These are phyloP conservation scores for Escovopsis sp. DNA, from an alignment of 2,329 filamentous ascomycete species.

Conservation along the genomic window DNA sequence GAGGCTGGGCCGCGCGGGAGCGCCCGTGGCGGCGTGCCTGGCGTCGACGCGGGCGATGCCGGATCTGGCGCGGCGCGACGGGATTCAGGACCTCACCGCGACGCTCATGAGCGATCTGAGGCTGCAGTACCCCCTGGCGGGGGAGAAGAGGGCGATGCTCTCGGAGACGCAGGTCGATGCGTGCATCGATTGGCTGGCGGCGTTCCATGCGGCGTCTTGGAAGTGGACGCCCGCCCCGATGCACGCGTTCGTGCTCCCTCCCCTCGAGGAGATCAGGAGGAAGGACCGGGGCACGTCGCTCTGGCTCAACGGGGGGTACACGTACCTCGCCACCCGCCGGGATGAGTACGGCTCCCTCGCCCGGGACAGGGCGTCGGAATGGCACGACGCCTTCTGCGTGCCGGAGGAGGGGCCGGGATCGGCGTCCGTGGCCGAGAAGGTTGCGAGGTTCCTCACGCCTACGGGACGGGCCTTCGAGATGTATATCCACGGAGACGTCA, in stretches of 20 bases:
- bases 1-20: constrained; percentile 24
- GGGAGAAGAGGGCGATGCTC: constrained; percentile 36
- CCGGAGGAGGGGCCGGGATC: constrained; percentile 10
- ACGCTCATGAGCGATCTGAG: constrained; percentile 44
- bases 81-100: constrained; percentile 29
- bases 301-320: constrained; percentile 56
- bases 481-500: constrained; percentile 54
- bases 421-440: constrained; percentile 34
- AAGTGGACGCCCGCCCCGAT: constrained; percentile 14
- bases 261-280: constrained; percentile 35
- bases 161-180: constrained; percentile 32
- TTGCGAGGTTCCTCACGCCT: constrained; percentile 35
- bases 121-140: constrained; percentile 37
- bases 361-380: constrained; percentile 35
- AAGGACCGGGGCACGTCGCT: constrained; percentile 16
- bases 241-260: constrained; percentile 33
- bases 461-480: constrained; percentile 33
- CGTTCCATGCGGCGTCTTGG: constrained; percentile 45
- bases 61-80: constrained; percentile 11
- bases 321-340: constrained; percentile 48
- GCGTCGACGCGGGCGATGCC: constrained; percentile 24
- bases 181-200: constrained; percentile 46
- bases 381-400: constrained; percentile 35
- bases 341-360: constrained; percentile 38
- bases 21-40: constrained; percentile 33